Evolutionary conservation across 306 rosid genomes (phyloP).

Genomic region (Cucurbita pepo): DNA sequence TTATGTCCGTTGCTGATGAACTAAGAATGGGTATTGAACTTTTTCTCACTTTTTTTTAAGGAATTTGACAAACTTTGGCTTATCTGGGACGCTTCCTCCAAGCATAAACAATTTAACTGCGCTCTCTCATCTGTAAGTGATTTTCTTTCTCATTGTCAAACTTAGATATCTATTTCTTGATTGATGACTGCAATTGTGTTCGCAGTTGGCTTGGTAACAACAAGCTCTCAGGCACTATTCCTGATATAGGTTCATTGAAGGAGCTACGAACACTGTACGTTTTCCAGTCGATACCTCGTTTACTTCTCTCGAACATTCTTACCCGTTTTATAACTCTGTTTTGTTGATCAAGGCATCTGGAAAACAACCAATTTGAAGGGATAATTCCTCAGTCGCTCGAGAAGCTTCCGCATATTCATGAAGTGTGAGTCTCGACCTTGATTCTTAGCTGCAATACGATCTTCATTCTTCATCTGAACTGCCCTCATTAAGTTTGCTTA

Average conservation of each 20-base stretch:
- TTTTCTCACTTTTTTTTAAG: conserved; percentile 15
- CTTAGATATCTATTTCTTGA: neutral
- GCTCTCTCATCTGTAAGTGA: conserved; percentile 52
- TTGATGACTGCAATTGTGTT: conserved; percentile 6
- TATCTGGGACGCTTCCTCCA: conserved; percentile 46
- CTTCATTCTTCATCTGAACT: neutral
- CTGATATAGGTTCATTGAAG: conserved; percentile 41
- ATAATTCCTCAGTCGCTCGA: conserved; percentile 32
- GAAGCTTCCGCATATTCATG: conserved; percentile 34
- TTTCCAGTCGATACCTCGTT: neutral
- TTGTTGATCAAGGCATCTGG: conserved; percentile 52
- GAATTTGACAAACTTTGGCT: conserved; percentile 40
- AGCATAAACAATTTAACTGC: conserved; percentile 34
- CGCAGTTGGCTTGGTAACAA: conserved; percentile 66
- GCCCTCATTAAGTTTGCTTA: neutral
- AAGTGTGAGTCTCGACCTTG: conserved; percentile 39
- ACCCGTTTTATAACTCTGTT: neutral
- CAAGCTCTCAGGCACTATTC: conserved; percentile 53
- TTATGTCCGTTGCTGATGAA: neutral
- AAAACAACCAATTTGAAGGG: conserved; percentile 61
- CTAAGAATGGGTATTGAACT: neutral
- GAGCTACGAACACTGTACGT: conserved; percentile 53
- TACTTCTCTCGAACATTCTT: neutral
- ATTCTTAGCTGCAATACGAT: neutral
- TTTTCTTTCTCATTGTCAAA: neutral